phyloP scores from a whole-genome alignment of 345 rosid genomes.

The Cochlearia excelsa region DNA sequence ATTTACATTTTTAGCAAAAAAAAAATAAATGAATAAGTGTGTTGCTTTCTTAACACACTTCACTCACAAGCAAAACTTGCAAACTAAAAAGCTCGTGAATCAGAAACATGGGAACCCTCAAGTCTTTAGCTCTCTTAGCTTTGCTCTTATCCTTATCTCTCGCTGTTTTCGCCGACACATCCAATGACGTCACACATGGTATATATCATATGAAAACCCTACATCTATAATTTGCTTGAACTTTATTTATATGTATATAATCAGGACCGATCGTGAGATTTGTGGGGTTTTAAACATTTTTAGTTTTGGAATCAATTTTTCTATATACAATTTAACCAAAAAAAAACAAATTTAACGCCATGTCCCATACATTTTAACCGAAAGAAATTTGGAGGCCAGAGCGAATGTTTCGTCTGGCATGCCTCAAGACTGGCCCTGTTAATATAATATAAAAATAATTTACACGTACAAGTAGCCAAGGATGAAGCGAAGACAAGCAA shows the following conservation, averaged over 20 bases:
- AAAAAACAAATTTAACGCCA: too few species aligned
- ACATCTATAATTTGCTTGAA: not conserved
- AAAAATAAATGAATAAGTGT: too few species aligned
- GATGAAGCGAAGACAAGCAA: constrained; percentile 31
- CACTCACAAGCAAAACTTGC: constrained; percentile 16
- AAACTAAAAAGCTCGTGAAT: constrained; percentile 6
- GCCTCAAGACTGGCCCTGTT: too few species aligned
- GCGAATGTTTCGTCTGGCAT: too few species aligned
- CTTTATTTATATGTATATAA: constrained; percentile 3
- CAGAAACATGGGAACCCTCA: constrained; percentile 24
- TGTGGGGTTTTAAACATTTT: too few species aligned
- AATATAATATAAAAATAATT: not conserved
- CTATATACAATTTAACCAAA: too few species aligned
- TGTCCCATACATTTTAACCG: too few species aligned
- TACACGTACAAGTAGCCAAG: constrained; percentile 9
- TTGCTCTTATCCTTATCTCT: constrained; percentile 29
- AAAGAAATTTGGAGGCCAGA: too few species aligned
- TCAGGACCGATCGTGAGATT: too few species aligned
- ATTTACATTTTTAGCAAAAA: too few species aligned
- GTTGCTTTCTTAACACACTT: not conserved
- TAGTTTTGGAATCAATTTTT: too few species aligned
- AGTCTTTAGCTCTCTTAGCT: constrained; percentile 21
- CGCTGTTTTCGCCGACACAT: constrained; percentile 32
- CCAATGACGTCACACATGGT: constrained; percentile 33
- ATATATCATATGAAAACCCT: not conserved